Base-by-base conservation (phyloP, 75 land plant species). In the Gnetum montanum region DNA sequence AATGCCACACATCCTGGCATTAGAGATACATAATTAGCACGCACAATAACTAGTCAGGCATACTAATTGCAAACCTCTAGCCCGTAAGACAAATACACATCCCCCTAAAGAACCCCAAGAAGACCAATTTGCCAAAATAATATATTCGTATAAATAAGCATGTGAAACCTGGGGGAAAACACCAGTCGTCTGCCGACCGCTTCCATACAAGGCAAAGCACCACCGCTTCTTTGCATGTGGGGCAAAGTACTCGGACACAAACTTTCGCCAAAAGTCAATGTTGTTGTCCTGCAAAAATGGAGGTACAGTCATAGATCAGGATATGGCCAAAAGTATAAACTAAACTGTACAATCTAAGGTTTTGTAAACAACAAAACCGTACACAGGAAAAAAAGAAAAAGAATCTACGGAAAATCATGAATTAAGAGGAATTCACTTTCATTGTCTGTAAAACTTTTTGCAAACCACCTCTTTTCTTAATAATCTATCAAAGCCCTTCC, bases 101-200 rank as follows among this genome's bases (percentile, higher is more conserved):
- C n/a, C n/a, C n/a, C n/a, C n/a, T n/a, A n/a, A n/a, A n/a, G n/a
- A n/a, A n/a, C n/a, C n/a, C n/a, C n/a, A n/a, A n/a, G n/a, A n/a
- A n/a, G n/a, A n/a, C n/a, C n/a, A n/a, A n/a, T n/a, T n/a, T n/a
- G n/a, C n/a, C n/a, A n/a, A n/a, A n/a, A n/a, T n/a, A n/a, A n/a
- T n/a, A n/a, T n/a, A n/a, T n/a, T n/a, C n/a, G n/a, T n/a, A n/a
- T n/a, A n/a, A n/a, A n/a, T n/a, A n/a, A n/a, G n/a, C n/a, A n/a
- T n/a, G n/a, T n/a, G n/a, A 34, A 53, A 83, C 98, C 98, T 94
- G 97, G 56, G 90, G 96, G 57, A 94, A 94, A 60, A 90, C 96
- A 26, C 97, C 98, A 67, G 88, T 86, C n/a, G 97, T 82, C 62
- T 94, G 98, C 15, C 97, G 71, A 29, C 97, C 92, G 81, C 70